Base-by-base conservation (phyloP, 2,329 filamentous ascomycete genomes). In the Cercospora beticola region DNA sequence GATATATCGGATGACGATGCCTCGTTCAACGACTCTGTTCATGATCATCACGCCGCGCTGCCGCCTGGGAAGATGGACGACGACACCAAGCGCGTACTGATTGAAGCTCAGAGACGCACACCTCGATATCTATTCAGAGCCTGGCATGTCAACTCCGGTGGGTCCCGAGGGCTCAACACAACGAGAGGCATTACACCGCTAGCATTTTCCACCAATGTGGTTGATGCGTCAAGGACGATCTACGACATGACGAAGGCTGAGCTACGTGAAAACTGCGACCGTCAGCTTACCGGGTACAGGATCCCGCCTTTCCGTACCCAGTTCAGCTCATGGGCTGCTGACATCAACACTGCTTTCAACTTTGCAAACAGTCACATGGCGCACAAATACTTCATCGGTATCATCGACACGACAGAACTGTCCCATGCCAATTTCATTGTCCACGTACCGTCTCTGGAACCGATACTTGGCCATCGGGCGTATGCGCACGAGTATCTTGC, bases 401-500 rank as follows among this genome's bases (percentile, higher is more conserved):
- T 68, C 21, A 65, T 68, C 26, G 66, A 68, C 52, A 68, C 66
- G 2, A 65, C 28, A 56, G 56, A 31, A 26, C 30, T 68, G 9
- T 12, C 23, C 7, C 8, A 28, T 1, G 28, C 12, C 9, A 68
- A 68, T 28, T 16, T 23, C 5, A 64, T 68, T 28, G 18, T 64
- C 12, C 66, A 68, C n/a, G 61, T 64, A 16, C 60, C 40, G 7
- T 26, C 30, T 14, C 36, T 68, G 9, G 23, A 31, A 10, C 40
- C 43, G 14, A 26, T 60, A 16, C 9, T 60, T 8, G 49, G 52
- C 14, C 2, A 26, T 21, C 5, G 2, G 9, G 12, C 5, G 1
- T 60, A 60, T n/a, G 26, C 16, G 10, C 28, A 43, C 10, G 66
- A 68, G 16, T 68, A 68, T 18, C 33, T 68, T 31, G 66, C 56